A percentile compares a stretch with the other conserved stretches of the same genome.
Evolutionary conservation across 2,329 filamentous ascomycete genomes (phyloP).

Genomic region (Sarocladiaceae sp.): DNA sequence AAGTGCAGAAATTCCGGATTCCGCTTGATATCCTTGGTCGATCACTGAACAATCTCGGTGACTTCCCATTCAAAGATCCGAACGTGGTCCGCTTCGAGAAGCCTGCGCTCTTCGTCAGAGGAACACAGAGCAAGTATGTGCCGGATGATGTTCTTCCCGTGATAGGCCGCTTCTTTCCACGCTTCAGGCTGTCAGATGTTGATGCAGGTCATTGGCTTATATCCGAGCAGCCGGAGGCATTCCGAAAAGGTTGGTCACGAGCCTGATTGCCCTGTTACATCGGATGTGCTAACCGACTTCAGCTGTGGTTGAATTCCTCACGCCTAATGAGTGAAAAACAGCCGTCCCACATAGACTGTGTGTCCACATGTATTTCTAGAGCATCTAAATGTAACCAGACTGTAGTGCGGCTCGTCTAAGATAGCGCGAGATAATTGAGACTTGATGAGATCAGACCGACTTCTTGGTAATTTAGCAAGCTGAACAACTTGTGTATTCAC

Average conservation of each 20-base stretch:
- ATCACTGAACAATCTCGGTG: constrained; percentile 70
- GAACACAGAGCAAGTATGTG: constrained; percentile 73
- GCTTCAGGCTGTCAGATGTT: constrained; percentile 68
- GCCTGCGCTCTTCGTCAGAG: constrained; percentile 75
- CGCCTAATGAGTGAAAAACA: neutral
- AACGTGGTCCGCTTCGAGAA: constrained; percentile 66
- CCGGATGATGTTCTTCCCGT: constrained; percentile 76
- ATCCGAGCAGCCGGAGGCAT: constrained; percentile 79
- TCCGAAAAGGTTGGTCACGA: constrained; percentile 58
- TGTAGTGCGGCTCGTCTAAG: too few relatives aligned
- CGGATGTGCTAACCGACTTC: neutral
- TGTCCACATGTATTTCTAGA: too few relatives aligned
- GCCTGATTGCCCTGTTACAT: neutral
- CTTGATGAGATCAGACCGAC: too few relatives aligned
- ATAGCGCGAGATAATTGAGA: too few relatives aligned
- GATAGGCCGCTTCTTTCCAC: constrained; percentile 78
- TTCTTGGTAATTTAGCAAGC: too few relatives aligned
- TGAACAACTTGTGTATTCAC: too few relatives aligned
- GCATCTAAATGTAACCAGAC: too few relatives aligned
- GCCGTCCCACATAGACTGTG: too few relatives aligned
- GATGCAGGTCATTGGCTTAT: constrained; percentile 86
- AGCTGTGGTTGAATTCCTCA: constrained; percentile 7
- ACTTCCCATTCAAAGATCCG: constrained; percentile 82
- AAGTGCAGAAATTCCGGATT: constrained; percentile 69
- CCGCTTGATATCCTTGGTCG: constrained; percentile 68